These are phyloP conservation scores for Rehmannia glutinosa DNA, from an alignment of 257 asterid species.

Conservation along the genomic window DNA sequence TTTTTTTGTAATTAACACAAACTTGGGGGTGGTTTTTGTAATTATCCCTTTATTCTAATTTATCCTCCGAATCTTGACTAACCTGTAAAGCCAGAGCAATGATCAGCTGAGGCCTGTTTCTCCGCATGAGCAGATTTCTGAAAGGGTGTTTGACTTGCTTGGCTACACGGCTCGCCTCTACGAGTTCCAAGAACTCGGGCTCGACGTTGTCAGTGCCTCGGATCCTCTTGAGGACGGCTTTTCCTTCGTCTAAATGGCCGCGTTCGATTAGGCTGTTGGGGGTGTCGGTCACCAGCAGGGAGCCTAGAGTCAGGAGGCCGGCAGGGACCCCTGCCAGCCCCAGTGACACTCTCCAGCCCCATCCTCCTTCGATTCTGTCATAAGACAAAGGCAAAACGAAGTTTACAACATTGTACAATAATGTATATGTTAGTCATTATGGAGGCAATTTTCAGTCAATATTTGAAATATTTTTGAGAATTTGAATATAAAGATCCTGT, in stretches of 20 bases:
- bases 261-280: slow-evolving; percentile 89
- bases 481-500: no score
- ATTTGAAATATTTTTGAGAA: no score
- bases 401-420: no score
- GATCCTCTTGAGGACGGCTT: slow-evolving; percentile 55
- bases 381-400: neutral
- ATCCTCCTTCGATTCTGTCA: slow-evolving; percentile 64
- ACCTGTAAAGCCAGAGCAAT: slow-evolving; percentile 79
- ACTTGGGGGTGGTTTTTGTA: no score
- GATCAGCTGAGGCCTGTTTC: slow-evolving; percentile 72
- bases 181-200: slow-evolving; percentile 74
- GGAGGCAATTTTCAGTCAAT: no score
- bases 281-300: slow-evolving; percentile 68
- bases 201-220: slow-evolving; percentile 78
- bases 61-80: no score
- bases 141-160: slow-evolving; percentile 84
- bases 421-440: no score
- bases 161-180: slow-evolving; percentile 81
- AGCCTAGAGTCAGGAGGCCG: slow-evolving; percentile 61
- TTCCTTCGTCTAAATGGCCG: slow-evolving; percentile 71
- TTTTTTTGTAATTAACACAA: no score
- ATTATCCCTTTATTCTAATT: no score
- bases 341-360: slow-evolving; percentile 88
- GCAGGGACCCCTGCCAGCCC: slow-evolving; percentile 94
- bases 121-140: slow-evolving; percentile 68